Evolutionary conservation across 2,329 filamentous ascomycete species (phyloP), one percentile per base, ranked within the genome.

Genomic region (Moelleriella libera): DNA sequence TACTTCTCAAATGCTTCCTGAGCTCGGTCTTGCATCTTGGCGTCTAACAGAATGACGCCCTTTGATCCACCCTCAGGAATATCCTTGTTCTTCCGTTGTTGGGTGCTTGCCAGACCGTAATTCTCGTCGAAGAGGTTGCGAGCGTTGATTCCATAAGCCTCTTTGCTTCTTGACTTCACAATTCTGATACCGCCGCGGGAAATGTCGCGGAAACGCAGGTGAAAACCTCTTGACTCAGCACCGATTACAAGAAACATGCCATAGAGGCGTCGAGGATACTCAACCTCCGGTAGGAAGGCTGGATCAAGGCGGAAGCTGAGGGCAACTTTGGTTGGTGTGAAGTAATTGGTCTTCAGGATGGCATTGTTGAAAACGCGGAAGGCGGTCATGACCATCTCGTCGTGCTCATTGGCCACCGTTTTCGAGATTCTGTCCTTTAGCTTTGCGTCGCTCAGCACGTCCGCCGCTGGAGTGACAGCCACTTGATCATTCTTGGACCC

Each of bases 81-180:
- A 60, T 98, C 92, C 74, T 98, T 98, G 76, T 98, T 98, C 78
- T 98, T 98, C 61, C 92, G 87, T 70, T 98, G 92, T 68, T 98
- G 92, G 0, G 92, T 98, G 68, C 94, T 97, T 54, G 92, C 90
- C 51, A 98, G 78, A 53, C 92, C 94, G 68, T 98, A 98, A 69
- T 98, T 98, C 71, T 98, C 92, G 57, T 98, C 92, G 58, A 98
- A 98, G 53, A 98, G 76, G 49, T 88, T 95, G 50, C 92, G 84
- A 39, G 89, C 89, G 62, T 98, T 98, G 73, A 97, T 97, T 51
- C 83, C 78, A 63, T 96, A 98, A 2, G 89, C 87, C 66, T 98
- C 92, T 65, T 88, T 87, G 68, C 89, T 96, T 57, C 92, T 81
- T 49, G 90, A 97, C 74, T 97, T 97, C 67, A 98, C 92, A 53